Base-by-base conservation (phyloP, 2,329 filamentous ascomycete genomes). In the Gaeumannomyces sp. region DNA sequence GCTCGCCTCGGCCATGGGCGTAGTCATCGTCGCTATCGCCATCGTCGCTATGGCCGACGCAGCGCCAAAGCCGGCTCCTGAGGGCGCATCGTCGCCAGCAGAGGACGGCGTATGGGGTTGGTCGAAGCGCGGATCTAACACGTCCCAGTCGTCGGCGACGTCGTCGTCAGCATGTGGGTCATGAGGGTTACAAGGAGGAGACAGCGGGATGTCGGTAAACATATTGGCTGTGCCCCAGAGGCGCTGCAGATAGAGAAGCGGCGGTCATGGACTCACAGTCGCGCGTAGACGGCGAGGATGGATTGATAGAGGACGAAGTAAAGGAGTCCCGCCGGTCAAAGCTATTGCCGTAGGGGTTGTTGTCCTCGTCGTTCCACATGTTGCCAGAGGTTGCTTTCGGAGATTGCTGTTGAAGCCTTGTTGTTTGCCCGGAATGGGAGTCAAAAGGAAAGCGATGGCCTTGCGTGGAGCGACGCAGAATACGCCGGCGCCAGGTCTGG, bases 341-440 rank as follows among this genome's bases (percentile, higher is more conserved):
- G 77, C 92, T 94, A 72, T 83, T 86, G 69, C 93, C 93, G 74
- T 98, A 97, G 6, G 94, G 94, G 76, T 98, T 98, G 79, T 98
- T 98, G 75, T 98, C 92, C 80, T 98, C 94, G 82, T 98, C 93
- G 84, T 97, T 96, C 94, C 94, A 98, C 94, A 98, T 98, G 70
- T 72, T 84, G 75, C 64, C 64, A 38, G 65, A 28, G 60, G 53
- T 45, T 33, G 14, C 38, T 62, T 56, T n/a, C 45, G n/a, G 19
- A 25, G 45, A 25, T 53, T 53, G 45, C 45, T 53, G 45, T 53
- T 53, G 45, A 53, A 53, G 45, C 45, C 45, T 53, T 53, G 45
- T 11, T 7, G 45, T 53, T 53, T 53, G 45, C 45, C 45, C 45
- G n/a, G 45, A 59, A 57, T 4, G 38, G 62, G 45, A 29, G 62